Evolutionary conservation across 2,329 filamentous ascomycete genomes (phyloP).

Genomic region (Thermochaetoides dissita): DNA sequence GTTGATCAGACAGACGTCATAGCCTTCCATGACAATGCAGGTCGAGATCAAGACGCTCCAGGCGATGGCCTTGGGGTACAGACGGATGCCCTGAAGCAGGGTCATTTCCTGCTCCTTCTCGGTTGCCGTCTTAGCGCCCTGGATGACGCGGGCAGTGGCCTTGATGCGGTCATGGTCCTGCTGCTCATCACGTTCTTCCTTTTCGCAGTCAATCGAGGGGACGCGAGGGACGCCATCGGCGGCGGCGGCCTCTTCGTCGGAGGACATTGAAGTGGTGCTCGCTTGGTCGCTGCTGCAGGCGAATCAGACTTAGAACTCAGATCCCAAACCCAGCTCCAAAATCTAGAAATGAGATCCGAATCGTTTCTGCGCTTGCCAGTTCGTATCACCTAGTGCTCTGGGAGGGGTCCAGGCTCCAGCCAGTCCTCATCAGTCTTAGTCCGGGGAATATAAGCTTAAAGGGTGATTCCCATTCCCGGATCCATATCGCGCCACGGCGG

Average conservation of each 20-base stretch:
- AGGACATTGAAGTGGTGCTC: conserved; percentile 4
- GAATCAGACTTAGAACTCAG: no score
- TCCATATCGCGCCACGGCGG: no score
- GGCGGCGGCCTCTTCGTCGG: neutral
- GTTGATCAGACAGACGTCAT: conserved; percentile 67
- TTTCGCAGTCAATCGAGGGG: conserved; percentile 1
- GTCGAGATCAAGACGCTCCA: conserved; percentile 84
- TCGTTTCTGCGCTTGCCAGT: no score
- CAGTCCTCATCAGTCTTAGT: no score
- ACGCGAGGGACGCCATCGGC: conserved; percentile 1
- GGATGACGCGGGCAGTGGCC: conserved; percentile 24
- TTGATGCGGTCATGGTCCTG: conserved; percentile 12
- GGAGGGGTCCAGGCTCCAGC: no score
- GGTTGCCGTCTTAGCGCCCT: conserved; percentile 35
- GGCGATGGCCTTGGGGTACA: conserved; percentile 75
- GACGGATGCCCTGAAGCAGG: conserved; percentile 58
- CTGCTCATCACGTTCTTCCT: conserved; percentile 8
- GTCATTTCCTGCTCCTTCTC: conserved; percentile 57
- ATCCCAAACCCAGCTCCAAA: no score
- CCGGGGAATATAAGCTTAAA: no score
- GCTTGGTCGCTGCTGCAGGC: no score
- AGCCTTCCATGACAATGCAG: conserved; percentile 84
- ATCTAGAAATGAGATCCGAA: no score
- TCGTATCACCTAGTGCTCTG: no score
- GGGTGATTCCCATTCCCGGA: no score